Evolutionary conservation across 2,329 filamentous ascomycete species (phyloP), one percentile per base, ranked within the genome.

Genomic region (Apiospora arundinis): DNA sequence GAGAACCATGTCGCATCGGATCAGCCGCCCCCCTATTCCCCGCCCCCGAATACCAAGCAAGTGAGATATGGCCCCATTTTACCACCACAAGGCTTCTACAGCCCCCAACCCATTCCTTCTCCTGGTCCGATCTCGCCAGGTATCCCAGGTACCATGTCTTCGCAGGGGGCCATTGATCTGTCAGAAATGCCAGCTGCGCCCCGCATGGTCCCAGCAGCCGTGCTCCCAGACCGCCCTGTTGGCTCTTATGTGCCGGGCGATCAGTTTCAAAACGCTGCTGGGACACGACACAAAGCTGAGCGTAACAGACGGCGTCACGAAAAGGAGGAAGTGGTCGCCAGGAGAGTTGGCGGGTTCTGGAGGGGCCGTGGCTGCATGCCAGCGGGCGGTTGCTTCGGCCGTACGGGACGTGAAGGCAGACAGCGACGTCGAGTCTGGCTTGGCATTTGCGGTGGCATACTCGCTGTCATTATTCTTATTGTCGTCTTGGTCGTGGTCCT

Each of bases 341-440:
- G 84, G 67, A 89, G 87, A 73, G 79, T 85, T 0, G 90, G 91
- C 2, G 87, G 89, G 4, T 84, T 89, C 56, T 93, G 91, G 90
- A 88, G 89, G 76, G 91, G 91, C 2, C 86, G 91, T 67, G 89
- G 88, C 12, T 92, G 89, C 72, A 84, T 93, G 46, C 86, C 90
- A 0, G 83, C 86, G 21, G 86, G 83, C n/a, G 91, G 91, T 1
- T 93, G 91, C 79, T 91, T 90, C 77, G 91, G 92, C 1, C 85
- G 90, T 25, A 82, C 83, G 2, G 90, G 90, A 0, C 86, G 88
- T 0, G 91, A 93, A 76, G 90, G 89, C 3, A 87, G 91, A 71
- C 88, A 90, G 76, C 86, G 86, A 77, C 87, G 91, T 72, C 85
- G 92, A 23, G 84, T 91, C 70, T 92, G 89, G 74, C 76, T 91